Evolutionary conservation across 2,329 filamentous ascomycete species (phyloP).

Genomic region (Chaetomium globosum): DNA sequence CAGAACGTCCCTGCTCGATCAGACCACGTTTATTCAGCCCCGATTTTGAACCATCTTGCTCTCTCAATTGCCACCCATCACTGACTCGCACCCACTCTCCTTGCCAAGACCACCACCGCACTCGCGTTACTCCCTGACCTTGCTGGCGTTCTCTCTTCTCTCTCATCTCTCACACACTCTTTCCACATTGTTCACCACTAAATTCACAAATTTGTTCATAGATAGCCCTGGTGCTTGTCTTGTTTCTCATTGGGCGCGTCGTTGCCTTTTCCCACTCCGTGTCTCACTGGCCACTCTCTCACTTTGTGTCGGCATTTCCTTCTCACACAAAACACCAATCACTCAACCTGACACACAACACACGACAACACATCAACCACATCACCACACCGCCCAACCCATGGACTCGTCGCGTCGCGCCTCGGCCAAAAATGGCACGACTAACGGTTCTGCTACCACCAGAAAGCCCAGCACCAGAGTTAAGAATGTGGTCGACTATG

Average conservation of each 20-base stretch:
- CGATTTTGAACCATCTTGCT: slow-evolving; percentile 7
- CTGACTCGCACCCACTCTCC: not conserved
- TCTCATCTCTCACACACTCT: not conserved
- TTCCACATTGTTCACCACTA: not conserved
- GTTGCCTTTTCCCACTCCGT: slow-evolving; percentile 24
- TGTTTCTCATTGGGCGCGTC: slow-evolving; percentile 21
- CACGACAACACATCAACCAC: slow-evolving; percentile 1
- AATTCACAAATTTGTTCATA: not conserved
- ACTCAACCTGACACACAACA: slow-evolving; percentile 6
- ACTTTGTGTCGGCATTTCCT: not conserved
- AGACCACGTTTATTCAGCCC: slow-evolving; percentile 6
- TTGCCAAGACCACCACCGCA: slow-evolving; percentile 20
- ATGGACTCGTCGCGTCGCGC: slow-evolving; percentile 31
- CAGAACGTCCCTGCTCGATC: not conserved
- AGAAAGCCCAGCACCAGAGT: slow-evolving; percentile 34
- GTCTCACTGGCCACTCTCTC: slow-evolving; percentile 13
- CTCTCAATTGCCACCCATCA: slow-evolving; percentile 7
- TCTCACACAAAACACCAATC: not conserved
- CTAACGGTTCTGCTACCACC: slow-evolving; percentile 18
- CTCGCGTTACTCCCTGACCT: slow-evolving; percentile 6
- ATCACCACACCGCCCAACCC: slow-evolving; percentile 5
- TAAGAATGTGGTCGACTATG: slow-evolving; percentile 44
- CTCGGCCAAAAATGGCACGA: slow-evolving; percentile 21
- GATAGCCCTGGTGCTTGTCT: slow-evolving; percentile 5
- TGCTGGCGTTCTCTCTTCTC: slow-evolving; percentile 8